A percentile compares a stretch with the other conserved stretches of the same genome.
These are phyloP conservation scores for Aspergillus nidulans DNA, from an alignment of 495 filamentous ascomycete genomes.

Conservation along the genomic window DNA sequence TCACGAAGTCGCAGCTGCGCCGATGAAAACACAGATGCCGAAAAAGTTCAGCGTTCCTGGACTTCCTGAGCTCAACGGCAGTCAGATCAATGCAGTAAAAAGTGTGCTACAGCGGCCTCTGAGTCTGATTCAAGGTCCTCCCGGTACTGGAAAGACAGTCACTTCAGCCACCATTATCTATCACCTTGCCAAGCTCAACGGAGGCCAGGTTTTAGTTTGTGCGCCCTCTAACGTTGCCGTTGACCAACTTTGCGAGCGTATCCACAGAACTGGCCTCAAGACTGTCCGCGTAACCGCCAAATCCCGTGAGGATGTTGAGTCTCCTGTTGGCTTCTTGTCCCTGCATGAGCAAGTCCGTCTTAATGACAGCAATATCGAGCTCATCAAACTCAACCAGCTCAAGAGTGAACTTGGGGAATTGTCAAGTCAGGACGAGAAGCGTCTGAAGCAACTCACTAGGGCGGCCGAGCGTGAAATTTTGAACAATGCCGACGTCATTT, in stretches of 20 bases:
- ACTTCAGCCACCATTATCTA: conserved; percentile 99
- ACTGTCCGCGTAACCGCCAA: conserved; percentile 98
- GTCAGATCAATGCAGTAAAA: conserved; percentile 96
- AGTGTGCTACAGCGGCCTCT: conserved; percentile 89
- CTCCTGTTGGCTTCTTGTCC: conserved; percentile 88
- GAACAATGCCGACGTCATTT: conserved; percentile 95
- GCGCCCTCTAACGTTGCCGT: conserved; percentile 98
- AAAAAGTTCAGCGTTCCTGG: conserved; percentile 97
- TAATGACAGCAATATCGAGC: conserved; percentile 92
- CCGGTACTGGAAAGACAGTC: conserved; percentile 96
- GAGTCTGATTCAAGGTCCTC: conserved; percentile 94
- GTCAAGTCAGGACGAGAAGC: conserved; percentile 96
- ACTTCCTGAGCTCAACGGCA: conserved; percentile 90
- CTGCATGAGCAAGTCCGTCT: conserved; percentile 96
- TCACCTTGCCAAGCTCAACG: conserved; percentile 91
- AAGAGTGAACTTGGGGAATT: conserved; percentile 90
- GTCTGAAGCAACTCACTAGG: conserved; percentile 90
- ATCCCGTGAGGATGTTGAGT: conserved; percentile 97
- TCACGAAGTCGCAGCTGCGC: conserved; percentile 91
- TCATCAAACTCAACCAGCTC: conserved; percentile 84
- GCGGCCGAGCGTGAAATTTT: conserved; percentile 94
- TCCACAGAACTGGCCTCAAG: conserved; percentile 91
- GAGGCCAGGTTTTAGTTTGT: conserved; percentile 92
- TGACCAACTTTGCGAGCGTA: conserved; percentile 96
- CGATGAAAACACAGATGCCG: conserved; percentile 94